Conservation (phyloP, 495 filamentous ascomycete species). For the Symbiotaphrina buchneri region DNA sequence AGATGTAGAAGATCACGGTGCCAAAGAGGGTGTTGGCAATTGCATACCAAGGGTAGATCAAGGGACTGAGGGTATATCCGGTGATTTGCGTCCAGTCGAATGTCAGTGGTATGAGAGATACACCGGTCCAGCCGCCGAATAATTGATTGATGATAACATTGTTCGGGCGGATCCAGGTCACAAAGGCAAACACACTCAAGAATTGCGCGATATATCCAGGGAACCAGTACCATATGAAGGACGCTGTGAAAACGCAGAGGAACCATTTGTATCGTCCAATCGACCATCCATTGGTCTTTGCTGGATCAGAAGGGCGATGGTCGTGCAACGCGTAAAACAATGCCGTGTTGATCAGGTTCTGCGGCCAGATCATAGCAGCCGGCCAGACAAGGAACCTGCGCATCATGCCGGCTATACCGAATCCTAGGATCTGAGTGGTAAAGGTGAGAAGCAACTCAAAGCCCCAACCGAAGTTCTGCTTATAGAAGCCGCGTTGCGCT, state of each 20-base stretch:
- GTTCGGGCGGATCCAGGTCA: constrained; percentile 75
- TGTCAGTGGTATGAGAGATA: constrained; percentile 69
- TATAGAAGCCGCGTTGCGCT: constrained; percentile 71
- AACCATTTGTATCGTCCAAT: constrained; percentile 73
- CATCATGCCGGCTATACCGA: constrained; percentile 60
- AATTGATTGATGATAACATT: constrained; percentile 59
- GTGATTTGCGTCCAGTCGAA: constrained; percentile 92
- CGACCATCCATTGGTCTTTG: constrained; percentile 60
- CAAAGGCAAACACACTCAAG: constrained; percentile 71
- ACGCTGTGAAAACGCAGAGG: constrained; percentile 15
- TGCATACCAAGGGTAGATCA: constrained; percentile 80
- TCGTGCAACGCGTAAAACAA: constrained; percentile 77
- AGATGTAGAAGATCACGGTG: constrained; percentile 2
- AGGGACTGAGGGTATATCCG: constrained; percentile 69
- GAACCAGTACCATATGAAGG: constrained; percentile 48
- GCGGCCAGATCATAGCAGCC: constrained; percentile 86
- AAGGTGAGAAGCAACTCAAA: constrained; percentile 65
- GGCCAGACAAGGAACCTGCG: constrained; percentile 68
- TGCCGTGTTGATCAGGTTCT: constrained; percentile 65
- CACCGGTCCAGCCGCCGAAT: constrained; percentile 64
- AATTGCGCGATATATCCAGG: constrained; percentile 76
- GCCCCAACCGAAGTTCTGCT: constrained; percentile 46
- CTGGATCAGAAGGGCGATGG: constrained; percentile 56
- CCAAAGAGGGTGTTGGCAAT: constrained; percentile 35
- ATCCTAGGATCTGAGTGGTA: constrained; percentile 68